phyloP scores from a whole-genome alignment of 106 monocot genomes.

The Dioscorea alata region DNA sequence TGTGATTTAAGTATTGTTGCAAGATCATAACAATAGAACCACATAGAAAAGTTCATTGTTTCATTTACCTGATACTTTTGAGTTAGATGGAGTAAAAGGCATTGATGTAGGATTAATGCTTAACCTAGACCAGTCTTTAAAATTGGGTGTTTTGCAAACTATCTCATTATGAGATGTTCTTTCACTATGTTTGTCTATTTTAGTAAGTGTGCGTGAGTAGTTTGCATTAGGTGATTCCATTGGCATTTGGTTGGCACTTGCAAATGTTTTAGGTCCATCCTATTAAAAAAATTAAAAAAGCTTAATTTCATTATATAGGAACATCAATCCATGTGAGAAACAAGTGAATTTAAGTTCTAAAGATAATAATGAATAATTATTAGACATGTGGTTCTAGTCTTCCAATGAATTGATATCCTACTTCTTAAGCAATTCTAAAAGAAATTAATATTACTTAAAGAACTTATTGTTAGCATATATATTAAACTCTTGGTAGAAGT shows the following conservation, averaged over 20 bases:
- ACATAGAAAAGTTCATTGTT: neutral
- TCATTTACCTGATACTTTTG: conserved; percentile 23
- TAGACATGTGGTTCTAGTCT: conserved; percentile 40
- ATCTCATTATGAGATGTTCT: conserved; percentile 15
- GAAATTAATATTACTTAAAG: too few relatives aligned
- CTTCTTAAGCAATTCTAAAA: too few relatives aligned
- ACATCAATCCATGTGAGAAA: neutral
- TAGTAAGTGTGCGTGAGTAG: neutral
- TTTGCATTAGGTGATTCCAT: conserved; percentile 19
- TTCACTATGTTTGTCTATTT: conserved; percentile 9
- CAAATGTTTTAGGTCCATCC: conserved; percentile 53
- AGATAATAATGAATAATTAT: conserved; percentile 49
- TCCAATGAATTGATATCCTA: conserved; percentile 77
- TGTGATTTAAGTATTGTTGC: too few relatives aligned
- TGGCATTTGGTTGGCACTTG: conserved; percentile 9
- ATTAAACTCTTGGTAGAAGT: too few relatives aligned
- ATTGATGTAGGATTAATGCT: conserved; percentile 4
- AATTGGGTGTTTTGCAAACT: neutral
- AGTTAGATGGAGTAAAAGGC: conserved; percentile 8
- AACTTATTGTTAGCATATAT: too few relatives aligned
- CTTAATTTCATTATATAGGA: neutral
- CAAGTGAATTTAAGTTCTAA: neutral
- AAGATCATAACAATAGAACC: neutral
- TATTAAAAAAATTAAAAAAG: conserved; percentile 7
- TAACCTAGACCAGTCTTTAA: conserved; percentile 4